phyloP scores from a whole-genome alignment of 148 eudicot genomes.

The Limonium bicolor region DNA sequence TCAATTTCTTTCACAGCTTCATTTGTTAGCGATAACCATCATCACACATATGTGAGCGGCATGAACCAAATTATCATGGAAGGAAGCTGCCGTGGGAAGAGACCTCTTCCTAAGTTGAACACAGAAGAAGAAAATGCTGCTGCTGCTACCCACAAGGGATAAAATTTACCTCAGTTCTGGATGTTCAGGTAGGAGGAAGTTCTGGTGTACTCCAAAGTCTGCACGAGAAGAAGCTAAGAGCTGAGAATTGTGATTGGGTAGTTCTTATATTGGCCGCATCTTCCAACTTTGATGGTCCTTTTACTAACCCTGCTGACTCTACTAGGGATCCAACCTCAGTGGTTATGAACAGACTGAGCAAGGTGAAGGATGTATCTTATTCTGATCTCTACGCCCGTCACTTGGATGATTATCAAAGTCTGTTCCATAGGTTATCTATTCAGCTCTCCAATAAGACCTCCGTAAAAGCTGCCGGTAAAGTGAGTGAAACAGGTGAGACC shows the following conservation, averaged over 20 bases:
- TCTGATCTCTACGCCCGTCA: conserved; percentile 52
- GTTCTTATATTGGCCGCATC: conserved; percentile 47
- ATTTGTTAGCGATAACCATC: conserved; percentile 50
- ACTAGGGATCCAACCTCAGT: conserved; percentile 41
- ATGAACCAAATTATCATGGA: conserved; percentile 62
- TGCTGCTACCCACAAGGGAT: conserved; percentile 68
- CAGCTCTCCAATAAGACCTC: conserved; percentile 38
- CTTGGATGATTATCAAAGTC: conserved; percentile 69
- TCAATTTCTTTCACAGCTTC: conserved; percentile 50
- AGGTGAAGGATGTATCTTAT: conserved; percentile 27
- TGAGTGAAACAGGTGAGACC: not conserved
- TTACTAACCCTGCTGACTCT: conserved; percentile 52
- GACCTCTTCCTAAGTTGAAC: conserved; percentile 16
- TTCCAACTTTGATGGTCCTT: conserved; percentile 67
- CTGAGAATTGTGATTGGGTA: conserved; percentile 62
- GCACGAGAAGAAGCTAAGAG: conserved; percentile 41
- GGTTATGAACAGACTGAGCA: conserved; percentile 21
- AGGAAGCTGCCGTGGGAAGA: conserved; percentile 54
- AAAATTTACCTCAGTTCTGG: conserved; percentile 43
- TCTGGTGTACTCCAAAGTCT: conserved; percentile 19
- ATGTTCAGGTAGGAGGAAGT: conserved; percentile 35
- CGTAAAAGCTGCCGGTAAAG: not conserved
- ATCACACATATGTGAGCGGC: conserved; percentile 31
- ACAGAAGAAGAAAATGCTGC: conserved; percentile 11
- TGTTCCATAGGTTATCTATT: conserved; percentile 65